These are phyloP conservation scores for Neofusicoccum ribis DNA, from an alignment of 2,329 filamentous ascomycete genomes.

Conservation along the genomic window DNA sequence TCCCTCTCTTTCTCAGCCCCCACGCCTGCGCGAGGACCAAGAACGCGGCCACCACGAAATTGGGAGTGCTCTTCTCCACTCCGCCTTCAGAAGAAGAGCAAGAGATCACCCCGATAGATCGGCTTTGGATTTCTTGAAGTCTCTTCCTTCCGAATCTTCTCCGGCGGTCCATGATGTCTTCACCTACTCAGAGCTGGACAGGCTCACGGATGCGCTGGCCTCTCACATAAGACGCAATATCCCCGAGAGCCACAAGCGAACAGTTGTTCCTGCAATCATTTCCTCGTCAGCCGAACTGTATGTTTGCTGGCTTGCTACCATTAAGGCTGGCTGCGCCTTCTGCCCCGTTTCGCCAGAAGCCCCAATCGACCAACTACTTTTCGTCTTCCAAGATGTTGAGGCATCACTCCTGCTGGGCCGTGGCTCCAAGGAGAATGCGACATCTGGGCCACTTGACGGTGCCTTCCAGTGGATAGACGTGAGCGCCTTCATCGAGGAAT, in stretches of 20 bases:
- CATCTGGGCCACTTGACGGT: slow-evolving; percentile 32
- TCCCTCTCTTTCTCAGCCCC: slow-evolving; percentile 12
- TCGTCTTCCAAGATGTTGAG: slow-evolving; percentile 16
- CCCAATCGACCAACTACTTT: slow-evolving; percentile 54
- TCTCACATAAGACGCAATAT: background rate
- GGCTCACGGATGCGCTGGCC: slow-evolving; percentile 14
- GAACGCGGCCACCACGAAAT: background rate
- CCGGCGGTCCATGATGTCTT: slow-evolving; percentile 5
- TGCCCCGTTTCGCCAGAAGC: slow-evolving; percentile 76
- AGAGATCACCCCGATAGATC: slow-evolving; percentile 6
- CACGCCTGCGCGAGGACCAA: slow-evolving; percentile 4
- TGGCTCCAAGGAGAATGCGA: slow-evolving; percentile 4
- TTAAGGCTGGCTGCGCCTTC: slow-evolving; percentile 77
- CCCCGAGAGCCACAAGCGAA: background rate
- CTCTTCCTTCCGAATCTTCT: background rate
- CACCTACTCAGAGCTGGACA: slow-evolving; percentile 15
- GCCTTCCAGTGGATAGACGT: slow-evolving; percentile 10
- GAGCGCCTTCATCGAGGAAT: slow-evolving; percentile 1
- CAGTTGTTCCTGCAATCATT: slow-evolving; percentile 11
- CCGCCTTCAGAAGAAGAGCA: slow-evolving; percentile 5
- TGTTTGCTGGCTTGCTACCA: slow-evolving; percentile 68
- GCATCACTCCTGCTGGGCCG: slow-evolving; percentile 13
- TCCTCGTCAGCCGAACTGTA: slow-evolving; percentile 64
- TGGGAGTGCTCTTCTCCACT: slow-evolving; percentile 7
- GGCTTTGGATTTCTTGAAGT: slow-evolving; percentile 15